Conservation (phyloP, 805 yeast genomes). For the Hanseniaspora guilliermondii region DNA sequence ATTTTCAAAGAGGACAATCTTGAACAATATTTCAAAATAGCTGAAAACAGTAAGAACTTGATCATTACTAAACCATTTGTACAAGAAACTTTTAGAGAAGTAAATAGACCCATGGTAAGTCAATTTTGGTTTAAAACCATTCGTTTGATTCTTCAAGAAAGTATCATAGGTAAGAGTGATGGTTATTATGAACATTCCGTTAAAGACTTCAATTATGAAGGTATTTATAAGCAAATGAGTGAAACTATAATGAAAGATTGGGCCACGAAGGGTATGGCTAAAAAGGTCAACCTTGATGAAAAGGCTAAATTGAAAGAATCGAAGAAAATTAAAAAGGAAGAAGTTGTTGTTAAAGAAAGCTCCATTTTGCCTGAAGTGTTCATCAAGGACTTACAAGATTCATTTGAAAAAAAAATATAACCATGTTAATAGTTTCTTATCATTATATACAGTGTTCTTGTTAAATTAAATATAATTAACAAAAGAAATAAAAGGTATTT, state of each 20-base stretch:
- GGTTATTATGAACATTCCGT: not conserved
- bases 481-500: too few species aligned
- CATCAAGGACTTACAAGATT: not conserved
- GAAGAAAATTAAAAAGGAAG: not conserved
- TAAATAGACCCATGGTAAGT: not conserved
- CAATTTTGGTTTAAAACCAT: conserved; percentile 6
- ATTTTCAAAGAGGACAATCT: conserved; percentile 2
- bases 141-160: conserved; percentile 2
- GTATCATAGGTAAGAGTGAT: not conserved
- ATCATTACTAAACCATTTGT: not conserved
- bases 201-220: conserved; percentile 5
- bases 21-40: not conserved
- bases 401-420: conserved; percentile 1
- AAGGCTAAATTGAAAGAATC: not conserved
- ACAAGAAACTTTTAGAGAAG: not conserved
- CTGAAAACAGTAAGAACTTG: not conserved
- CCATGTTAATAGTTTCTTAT: not conserved
- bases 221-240: conserved; percentile 3
- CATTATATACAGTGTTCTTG: not conserved
- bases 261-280: not conserved
- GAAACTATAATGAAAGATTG: conserved; percentile 2
- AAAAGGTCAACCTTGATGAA: not conserved
- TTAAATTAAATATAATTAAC: not conserved
- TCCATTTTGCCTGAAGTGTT: not conserved
- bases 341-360: not conserved